Evolutionary conservation across 805 yeast species (phyloP).

Genomic region (Barnettozyma vustinii): DNA sequence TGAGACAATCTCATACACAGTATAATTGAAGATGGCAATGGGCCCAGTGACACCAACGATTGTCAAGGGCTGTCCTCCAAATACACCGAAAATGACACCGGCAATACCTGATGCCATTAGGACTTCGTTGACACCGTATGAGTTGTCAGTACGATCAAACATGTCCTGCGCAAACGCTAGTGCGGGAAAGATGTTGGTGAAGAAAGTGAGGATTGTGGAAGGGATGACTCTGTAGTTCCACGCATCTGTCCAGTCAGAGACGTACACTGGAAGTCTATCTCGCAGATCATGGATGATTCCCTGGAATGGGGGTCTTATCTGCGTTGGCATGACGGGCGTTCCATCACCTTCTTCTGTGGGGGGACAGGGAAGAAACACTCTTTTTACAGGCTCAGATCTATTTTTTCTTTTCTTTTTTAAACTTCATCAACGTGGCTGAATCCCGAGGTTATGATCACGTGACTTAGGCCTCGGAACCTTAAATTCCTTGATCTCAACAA

Average conservation of each 20-base stretch:
- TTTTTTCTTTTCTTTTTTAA: no score
- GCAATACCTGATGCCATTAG: slow-evolving; percentile 80
- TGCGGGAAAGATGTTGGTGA: slow-evolving; percentile 89
- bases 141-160: slow-evolving; percentile 84
- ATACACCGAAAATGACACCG: slow-evolving; percentile 80
- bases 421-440: not conserved
- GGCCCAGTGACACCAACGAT: slow-evolving; percentile 99
- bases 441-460: no score
- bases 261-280: slow-evolving; percentile 54
- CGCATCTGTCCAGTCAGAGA: slow-evolving; percentile 79
- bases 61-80: slow-evolving; percentile 88
- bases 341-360: not conserved
- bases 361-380: no score
- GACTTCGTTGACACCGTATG: slow-evolving; percentile 91
- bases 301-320: slow-evolving; percentile 4
- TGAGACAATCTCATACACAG: slow-evolving; percentile 67
- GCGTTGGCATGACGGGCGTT: not conserved
- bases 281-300: slow-evolving; percentile 33
- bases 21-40: slow-evolving; percentile 83
- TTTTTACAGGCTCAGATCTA: no score
- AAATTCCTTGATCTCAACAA: no score
- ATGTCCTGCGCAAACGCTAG: slow-evolving; percentile 95
- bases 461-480: no score
- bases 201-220: slow-evolving; percentile 72
- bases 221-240: slow-evolving; percentile 85